Percentiles rank a stretch among this genome's conserved stretches.
Evolutionary conservation across 805 yeast genomes (phyloP).

Genomic region (Cyberlindnera petersonii): DNA sequence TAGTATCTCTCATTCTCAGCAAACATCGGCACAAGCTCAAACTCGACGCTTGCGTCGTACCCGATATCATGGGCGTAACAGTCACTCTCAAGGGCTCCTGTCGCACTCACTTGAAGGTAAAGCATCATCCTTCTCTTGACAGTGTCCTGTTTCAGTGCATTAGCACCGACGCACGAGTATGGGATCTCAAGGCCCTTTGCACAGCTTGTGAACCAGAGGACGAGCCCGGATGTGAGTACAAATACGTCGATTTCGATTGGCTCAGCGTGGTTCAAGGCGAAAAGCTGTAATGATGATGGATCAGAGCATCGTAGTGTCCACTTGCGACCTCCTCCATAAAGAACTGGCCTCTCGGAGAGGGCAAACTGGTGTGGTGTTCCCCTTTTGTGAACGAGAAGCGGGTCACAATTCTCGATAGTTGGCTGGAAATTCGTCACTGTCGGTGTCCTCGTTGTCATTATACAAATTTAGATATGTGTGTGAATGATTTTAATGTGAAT

Average conservation of each 20-base stretch:
- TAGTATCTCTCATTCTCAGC: conserved; percentile 35
- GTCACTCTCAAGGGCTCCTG: conserved; percentile 10
- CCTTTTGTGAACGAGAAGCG: conserved; percentile 14
- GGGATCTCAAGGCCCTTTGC: conserved; percentile 36
- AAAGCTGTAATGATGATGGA: conserved; percentile 10
- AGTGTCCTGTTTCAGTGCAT: conserved; percentile 16
- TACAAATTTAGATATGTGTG: no score
- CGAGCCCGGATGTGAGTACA: conserved; percentile 33
- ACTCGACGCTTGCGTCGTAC: conserved; percentile 23
- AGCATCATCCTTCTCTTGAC: conserved; percentile 5
- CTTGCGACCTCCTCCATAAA: conserved; percentile 41
- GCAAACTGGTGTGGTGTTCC: conserved; percentile 21
- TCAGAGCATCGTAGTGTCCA: conserved; percentile 23
- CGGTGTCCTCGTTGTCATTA: conserved; percentile 5
- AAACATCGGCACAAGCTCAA: conserved; percentile 34
- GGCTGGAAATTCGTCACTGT: conserved; percentile 26
- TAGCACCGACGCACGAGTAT: conserved; percentile 25
- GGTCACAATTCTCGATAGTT: conserved; percentile 33
- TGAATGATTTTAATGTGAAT: no score
- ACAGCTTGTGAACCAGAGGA: conserved; percentile 36
- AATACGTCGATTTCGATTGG: conserved; percentile 32
- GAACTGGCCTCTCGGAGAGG: conserved; percentile 28
- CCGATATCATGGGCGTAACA: conserved; percentile 5
- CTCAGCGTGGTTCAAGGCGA: conserved; percentile 14
- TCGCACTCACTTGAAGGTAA: conserved; percentile 7